A percentile compares a stretch with the other conserved stretches of the same genome.
Evolutionary conservation across 352 stramenopile genomes (phyloP).

Genomic region (Saprolegnia diclina): DNA sequence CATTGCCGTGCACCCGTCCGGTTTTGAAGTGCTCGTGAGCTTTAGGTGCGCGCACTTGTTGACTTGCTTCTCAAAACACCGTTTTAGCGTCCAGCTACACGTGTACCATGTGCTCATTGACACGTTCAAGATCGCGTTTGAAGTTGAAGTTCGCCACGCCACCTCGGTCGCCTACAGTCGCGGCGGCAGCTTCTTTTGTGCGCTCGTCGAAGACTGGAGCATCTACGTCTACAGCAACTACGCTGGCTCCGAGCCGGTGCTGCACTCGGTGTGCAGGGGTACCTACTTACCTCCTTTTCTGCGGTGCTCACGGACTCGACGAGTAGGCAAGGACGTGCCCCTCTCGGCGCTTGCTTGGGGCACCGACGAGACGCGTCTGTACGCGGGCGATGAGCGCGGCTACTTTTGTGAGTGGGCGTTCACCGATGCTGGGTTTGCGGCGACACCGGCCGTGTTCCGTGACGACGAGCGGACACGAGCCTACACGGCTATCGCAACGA

Average conservation of each 20-base stretch:
- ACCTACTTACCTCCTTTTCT: too few relatives aligned
- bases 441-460: background rate
- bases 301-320: too few relatives aligned
- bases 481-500: background rate
- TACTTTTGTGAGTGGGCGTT: background rate
- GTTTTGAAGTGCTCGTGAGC: conserved; percentile 45
- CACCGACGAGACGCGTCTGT: conserved; percentile 7
- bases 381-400: conserved; percentile 10
- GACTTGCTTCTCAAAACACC: conserved; percentile 30
- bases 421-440: conserved; percentile 4
- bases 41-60: conserved; percentile 28
- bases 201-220: conserved; percentile 37
- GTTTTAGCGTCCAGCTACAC: conserved; percentile 32
- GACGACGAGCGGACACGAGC: background rate
- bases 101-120: conserved; percentile 62
- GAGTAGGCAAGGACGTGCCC: conserved; percentile 33
- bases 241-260: conserved; percentile 32
- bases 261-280: conserved; percentile 50
- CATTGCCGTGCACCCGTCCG: conserved; percentile 55
- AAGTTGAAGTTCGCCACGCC: conserved; percentile 56
- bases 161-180: conserved; percentile 55
- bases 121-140: conserved; percentile 51
- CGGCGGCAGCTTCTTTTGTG: conserved; percentile 46
- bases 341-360: conserved; percentile 28
- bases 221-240: conserved; percentile 59